Evolutionary conservation across 2,329 filamentous ascomycete genomes (phyloP).

Genomic region (Hymenoscyphus fructigenus): DNA sequence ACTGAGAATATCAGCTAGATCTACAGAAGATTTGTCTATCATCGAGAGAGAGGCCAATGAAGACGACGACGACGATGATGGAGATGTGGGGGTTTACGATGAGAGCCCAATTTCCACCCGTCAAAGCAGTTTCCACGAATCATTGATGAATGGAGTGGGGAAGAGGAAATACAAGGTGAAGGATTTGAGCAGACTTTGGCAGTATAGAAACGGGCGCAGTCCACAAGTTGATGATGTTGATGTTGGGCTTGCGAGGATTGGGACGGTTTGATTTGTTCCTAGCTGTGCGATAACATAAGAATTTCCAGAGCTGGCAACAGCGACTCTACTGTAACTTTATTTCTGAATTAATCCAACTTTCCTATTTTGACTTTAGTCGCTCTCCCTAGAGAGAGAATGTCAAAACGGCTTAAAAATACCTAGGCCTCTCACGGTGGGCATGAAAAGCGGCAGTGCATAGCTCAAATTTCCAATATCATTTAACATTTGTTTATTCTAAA

Average conservation of each 20-base stretch:
- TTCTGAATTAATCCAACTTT: no score
- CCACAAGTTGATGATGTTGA: constrained; percentile 7
- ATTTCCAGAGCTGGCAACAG: no score
- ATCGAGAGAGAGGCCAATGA: constrained; percentile 5
- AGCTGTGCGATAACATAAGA: no score
- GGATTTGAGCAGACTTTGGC: constrained; percentile 12
- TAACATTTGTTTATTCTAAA: no score
- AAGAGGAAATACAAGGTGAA: constrained; percentile 11
- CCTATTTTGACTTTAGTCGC: no score
- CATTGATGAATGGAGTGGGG: background rate
- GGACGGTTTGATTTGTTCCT: background rate
- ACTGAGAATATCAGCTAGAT: constrained; percentile 4
- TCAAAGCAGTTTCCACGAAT: constrained; percentile 2
- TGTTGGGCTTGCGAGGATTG: constrained; percentile 1
- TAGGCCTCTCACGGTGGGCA: no score
- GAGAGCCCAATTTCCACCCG: constrained; percentile 27
- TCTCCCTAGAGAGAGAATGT: no score
- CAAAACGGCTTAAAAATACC: no score
- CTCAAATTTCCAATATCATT: no score
- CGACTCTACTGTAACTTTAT: no score
- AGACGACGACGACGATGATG: constrained; percentile 23
- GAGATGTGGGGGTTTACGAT: constrained; percentile 24
- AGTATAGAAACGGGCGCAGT: constrained; percentile 13
- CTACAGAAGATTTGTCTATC: background rate
- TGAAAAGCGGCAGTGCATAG: no score